Conservation (phyloP, 2,329 filamentous ascomycete genomes). For the Hymenoscyphus albidus region DNA sequence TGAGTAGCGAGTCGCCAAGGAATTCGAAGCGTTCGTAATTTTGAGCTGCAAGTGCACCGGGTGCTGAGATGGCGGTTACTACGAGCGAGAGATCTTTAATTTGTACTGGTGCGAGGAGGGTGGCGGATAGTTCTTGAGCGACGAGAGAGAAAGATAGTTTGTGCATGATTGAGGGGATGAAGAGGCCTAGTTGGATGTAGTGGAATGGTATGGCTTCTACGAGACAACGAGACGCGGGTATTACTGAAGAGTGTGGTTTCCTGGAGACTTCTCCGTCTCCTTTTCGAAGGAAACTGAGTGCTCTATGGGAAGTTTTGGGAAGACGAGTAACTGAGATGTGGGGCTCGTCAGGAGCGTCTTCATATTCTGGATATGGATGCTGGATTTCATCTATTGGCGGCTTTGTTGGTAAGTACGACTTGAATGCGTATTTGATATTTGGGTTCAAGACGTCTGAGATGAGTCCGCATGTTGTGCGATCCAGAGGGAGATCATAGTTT, state of each 20-base stretch:
- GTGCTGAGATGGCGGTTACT: slow-evolving; percentile 66
- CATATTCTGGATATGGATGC: slow-evolving; percentile 37
- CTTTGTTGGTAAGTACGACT: slow-evolving; percentile 41
- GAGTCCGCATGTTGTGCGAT: slow-evolving; percentile 14
- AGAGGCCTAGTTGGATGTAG: slow-evolving; percentile 46
- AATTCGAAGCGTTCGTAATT: slow-evolving; percentile 87
- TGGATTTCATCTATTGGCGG: slow-evolving; percentile 42
- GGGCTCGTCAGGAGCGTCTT: slow-evolving; percentile 42
- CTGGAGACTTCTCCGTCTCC: slow-evolving; percentile 10
- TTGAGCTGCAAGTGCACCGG: slow-evolving; percentile 52
- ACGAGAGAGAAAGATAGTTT: slow-evolving; percentile 63
- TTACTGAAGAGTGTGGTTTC: slow-evolving; percentile 43
- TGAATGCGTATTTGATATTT: slow-evolving; percentile 36
- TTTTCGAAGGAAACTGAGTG: slow-evolving; percentile 44
- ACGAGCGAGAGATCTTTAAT: slow-evolving; percentile 56
- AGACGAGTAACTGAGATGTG: slow-evolving; percentile 49
- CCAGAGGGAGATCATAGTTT: neutral
- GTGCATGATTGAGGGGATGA: slow-evolving; percentile 71
- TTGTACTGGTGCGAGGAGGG: slow-evolving; percentile 48
- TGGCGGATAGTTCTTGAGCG: slow-evolving; percentile 55
- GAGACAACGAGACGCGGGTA: slow-evolving; percentile 47
- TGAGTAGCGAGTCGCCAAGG: slow-evolving; percentile 79
- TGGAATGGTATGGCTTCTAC: slow-evolving; percentile 45
- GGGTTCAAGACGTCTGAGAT: slow-evolving; percentile 24
- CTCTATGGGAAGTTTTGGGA: slow-evolving; percentile 50